A percentile compares a stretch with the other conserved stretches of the same genome.
Evolutionary conservation across 768 basidiomycete species (phyloP).

Genomic region (Suillus paluster): DNA sequence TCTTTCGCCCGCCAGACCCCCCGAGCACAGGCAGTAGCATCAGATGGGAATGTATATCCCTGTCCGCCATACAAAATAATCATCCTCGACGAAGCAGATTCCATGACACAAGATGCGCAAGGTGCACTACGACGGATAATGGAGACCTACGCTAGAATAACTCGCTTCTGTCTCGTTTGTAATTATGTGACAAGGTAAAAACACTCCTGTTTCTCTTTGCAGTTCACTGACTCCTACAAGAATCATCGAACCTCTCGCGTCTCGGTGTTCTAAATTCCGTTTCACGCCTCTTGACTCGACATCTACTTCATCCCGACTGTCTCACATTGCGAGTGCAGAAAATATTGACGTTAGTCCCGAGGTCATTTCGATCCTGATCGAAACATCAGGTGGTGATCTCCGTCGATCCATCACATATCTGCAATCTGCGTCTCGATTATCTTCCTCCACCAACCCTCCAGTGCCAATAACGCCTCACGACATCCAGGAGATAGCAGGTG

Average conservation of each 20-base stretch:
- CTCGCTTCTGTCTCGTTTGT: constrained; percentile 96
- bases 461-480: constrained; percentile 74
- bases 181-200: constrained; percentile 96
- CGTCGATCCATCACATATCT: constrained; percentile 97
- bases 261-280: constrained; percentile 98
- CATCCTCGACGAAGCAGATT: constrained; percentile 98
- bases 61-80: constrained; percentile 99
- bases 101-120: constrained; percentile 99
- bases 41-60: constrained; percentile 85
- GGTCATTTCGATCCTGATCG: constrained; percentile 76
- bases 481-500: constrained; percentile 96
- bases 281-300: constrained; percentile 88
- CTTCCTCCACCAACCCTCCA: constrained; percentile 72
- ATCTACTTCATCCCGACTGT: constrained; percentile 76
- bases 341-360: constrained; percentile 56
- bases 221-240: constrained; percentile 45
- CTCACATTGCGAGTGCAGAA: constrained; percentile 82
- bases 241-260: constrained; percentile 97
- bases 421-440: constrained; percentile 91
- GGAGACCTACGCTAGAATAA: constrained; percentile 98
- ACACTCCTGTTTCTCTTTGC: not conserved
- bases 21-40: constrained; percentile 71
- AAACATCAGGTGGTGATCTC: constrained; percentile 87
- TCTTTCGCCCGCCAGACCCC: constrained; percentile 94
- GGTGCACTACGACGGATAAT: constrained; percentile 97